Base-by-base conservation (phyloP, 2,329 filamentous ascomycete species). In the Xylariaceae sp. region DNA sequence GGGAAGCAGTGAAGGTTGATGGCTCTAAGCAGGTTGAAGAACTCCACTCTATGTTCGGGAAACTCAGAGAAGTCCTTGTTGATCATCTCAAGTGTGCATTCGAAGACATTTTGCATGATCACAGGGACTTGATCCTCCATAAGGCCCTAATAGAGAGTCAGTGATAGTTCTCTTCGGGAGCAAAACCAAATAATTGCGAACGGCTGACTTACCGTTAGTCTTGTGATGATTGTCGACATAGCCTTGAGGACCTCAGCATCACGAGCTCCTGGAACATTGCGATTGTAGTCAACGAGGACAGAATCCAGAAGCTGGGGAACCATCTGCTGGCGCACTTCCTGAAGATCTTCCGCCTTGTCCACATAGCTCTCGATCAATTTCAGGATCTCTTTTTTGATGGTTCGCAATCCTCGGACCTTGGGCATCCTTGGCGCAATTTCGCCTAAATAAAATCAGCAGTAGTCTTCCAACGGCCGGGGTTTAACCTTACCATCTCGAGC, bases 11-110 rank as follows among this genome's bases (percentile, higher is more conserved):
- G 90, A 45, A 97, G 76, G 72, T 99, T 99, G 75, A 99, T 97
- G 13, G 92, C 89, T 63, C 95, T 84, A 36, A 99, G 80, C 21
- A 99, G 83, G 73, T 96, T 96, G 81, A 99, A 99, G 74, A 99
- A 99, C 72, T 97, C 92, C n/a, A 99, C 94, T 54, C 95, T 88
- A 70, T 99, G 94, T 71, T 99, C 94, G 0, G 94, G 94, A 71
- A 95, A 99, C 70, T 99, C 94, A 44, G 95, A 96, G 73, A 99
- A 99, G 73, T 99, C 94, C 76, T 99, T 99, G 83, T 97, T 99
- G 76, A 99, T 99, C 94, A 99, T 99, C 67, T 96, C 91, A 53
- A 99, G 79, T 2, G 94, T 99, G 77, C 92, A 97, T 72, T 97
- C 92, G 66, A 99, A 99, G 22, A 99, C 90, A 63, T 92, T 95